Evolutionary conservation across 2,329 filamentous ascomycete species (phyloP).

Genomic region (Ustulina deusta): DNA sequence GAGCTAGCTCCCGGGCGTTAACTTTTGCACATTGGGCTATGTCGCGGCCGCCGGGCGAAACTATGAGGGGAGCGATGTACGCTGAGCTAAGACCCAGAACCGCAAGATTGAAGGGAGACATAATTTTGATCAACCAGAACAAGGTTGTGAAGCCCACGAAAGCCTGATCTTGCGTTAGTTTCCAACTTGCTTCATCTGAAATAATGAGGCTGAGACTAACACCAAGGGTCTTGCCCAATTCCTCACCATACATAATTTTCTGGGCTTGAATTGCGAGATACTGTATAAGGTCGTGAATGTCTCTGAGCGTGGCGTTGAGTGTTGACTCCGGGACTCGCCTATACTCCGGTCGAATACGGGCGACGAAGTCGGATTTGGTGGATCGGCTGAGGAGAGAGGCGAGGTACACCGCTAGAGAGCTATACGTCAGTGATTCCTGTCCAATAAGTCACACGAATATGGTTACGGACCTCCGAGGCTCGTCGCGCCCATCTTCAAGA

Average conservation of each 20-base stretch:
- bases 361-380: conserved; percentile 11
- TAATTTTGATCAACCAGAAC: conserved; percentile 26
- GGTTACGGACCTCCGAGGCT: conserved; percentile 19
- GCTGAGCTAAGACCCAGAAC: conserved; percentile 20
- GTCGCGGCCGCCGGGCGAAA: conserved; percentile 8
- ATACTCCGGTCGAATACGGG: conserved; percentile 21
- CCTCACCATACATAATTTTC: conserved; percentile 21
- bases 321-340: conserved; percentile 25
- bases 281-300: conserved; percentile 29
- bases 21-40: conserved; percentile 9
- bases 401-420: conserved; percentile 7
- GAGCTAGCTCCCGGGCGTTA: conserved; percentile 12
- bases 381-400: conserved; percentile 19
- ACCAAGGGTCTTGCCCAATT: conserved; percentile 16
- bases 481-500: conserved; percentile 24
- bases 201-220: background rate
- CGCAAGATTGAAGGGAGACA: conserved; percentile 22
- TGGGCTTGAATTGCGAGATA: conserved; percentile 21
- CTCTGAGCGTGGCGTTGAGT: conserved; percentile 28
- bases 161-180: conserved; percentile 13
- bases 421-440: background rate
- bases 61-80: conserved; percentile 17
- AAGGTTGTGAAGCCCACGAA: conserved; percentile 16
- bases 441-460: background rate
- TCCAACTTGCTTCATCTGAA: background rate